phyloP scores from a whole-genome alignment of 805 yeast species.

The Hanseniaspora clermontiae region DNA sequence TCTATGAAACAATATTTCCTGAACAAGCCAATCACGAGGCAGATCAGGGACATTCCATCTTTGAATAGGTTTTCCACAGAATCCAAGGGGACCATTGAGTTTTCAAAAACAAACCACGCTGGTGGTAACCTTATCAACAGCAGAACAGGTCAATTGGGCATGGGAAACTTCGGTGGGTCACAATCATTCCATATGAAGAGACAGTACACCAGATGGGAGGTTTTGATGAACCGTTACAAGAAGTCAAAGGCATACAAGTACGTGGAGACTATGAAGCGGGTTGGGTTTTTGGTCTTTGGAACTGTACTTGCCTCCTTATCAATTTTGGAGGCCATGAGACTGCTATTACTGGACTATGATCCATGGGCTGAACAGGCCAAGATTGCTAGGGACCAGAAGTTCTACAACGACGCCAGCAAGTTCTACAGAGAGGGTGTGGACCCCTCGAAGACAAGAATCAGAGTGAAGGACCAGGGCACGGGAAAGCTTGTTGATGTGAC shows the following conservation, averaged over 20 bases:
- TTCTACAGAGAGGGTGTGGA: conserved; percentile 29
- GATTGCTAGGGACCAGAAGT: conserved; percentile 34
- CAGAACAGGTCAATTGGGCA: conserved; percentile 13
- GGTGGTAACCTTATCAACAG: not conserved
- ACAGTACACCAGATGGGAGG: conserved; percentile 7
- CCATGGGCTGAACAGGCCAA: conserved; percentile 66
- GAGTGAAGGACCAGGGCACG: conserved; percentile 22
- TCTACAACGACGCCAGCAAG: conserved; percentile 26
- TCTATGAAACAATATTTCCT: conserved; percentile 10
- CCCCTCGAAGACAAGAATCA: conserved; percentile 25
- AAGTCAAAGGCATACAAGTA: not conserved
- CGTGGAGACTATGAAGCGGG: not conserved
- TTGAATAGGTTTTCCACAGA: conserved; percentile 25
- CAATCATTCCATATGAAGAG: conserved; percentile 18
- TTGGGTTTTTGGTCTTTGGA: conserved; percentile 32
- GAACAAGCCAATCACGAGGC: conserved; percentile 18
- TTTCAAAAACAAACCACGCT: conserved; percentile 4
- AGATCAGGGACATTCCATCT: conserved; percentile 27
- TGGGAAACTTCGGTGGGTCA: conserved; percentile 18
- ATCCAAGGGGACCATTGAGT: conserved; percentile 20
- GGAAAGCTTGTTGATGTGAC: conserved; percentile 22
- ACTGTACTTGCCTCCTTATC: conserved; percentile 39
- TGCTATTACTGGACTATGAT: conserved; percentile 36
- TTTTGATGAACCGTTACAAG: not conserved
- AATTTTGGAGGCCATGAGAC: conserved; percentile 43